A percentile compares a stretch with the other conserved stretches of the same genome.
These are phyloP conservation scores for Heteromeles arbutifolia DNA, from an alignment of 306 rosid genomes.

Conservation along the genomic window DNA sequence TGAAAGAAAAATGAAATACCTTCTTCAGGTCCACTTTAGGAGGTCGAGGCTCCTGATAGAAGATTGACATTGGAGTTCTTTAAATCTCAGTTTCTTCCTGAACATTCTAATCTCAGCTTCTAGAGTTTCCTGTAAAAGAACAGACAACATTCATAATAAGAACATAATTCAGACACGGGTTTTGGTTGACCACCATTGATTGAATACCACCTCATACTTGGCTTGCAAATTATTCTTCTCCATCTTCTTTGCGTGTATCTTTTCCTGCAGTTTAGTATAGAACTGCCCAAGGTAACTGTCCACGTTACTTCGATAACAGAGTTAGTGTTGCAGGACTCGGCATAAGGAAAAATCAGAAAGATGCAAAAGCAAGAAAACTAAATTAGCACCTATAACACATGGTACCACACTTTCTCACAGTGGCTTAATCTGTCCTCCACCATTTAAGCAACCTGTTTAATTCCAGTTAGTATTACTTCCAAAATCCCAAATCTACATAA, in stretches of 20 bases:
- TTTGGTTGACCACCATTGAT: conserved; percentile 3
- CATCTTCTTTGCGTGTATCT: conserved; percentile 85
- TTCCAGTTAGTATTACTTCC: too few relatives aligned
- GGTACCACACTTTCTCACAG: too few relatives aligned
- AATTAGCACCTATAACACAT: not conserved
- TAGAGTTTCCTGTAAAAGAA: conserved; percentile 64
- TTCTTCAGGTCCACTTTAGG: conserved; percentile 36
- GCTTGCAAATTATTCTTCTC: conserved; percentile 87
- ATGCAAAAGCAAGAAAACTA: conserved; percentile 11
- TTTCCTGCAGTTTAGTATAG: conserved; percentile 88
- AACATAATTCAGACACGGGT: conserved; percentile 7
- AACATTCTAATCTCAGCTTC: conserved; percentile 33
- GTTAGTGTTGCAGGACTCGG: conserved; percentile 11
- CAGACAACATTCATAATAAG: conserved; percentile 5
- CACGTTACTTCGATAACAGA: not conserved
- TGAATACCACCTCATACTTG: conserved; percentile 66
- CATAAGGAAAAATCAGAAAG: not conserved
- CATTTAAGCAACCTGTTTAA: too few relatives aligned
- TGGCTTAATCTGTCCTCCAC: too few relatives aligned
- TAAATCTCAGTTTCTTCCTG: conserved; percentile 28
- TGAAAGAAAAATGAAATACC: not conserved
- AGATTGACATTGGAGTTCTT: conserved; percentile 39
- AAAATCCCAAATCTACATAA: too few relatives aligned
- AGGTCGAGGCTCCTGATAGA: conserved; percentile 38
- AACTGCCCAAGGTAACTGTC: conserved; percentile 52